Evolutionary conservation across 352 stramenopile species (phyloP).

Genomic region (Aphanomyces stellatus): DNA sequence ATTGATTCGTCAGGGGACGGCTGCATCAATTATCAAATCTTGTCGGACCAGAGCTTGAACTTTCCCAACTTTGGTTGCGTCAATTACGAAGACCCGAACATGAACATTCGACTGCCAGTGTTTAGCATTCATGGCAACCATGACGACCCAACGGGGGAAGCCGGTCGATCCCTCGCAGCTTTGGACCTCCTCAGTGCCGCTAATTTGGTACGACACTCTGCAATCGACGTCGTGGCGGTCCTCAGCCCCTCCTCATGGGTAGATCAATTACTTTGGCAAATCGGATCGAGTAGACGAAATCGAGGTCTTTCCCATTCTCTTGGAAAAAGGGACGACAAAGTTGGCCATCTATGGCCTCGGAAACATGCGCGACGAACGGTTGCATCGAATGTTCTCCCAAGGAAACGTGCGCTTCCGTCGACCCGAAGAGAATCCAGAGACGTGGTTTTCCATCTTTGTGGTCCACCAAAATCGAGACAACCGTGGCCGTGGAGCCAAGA

Average conservation of each 20-base stretch:
- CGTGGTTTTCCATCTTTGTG: conserved; percentile 98
- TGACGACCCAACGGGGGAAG: conserved; percentile 96
- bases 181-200: conserved; percentile 92
- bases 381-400: conserved; percentile 96
- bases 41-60: conserved; percentile 87
- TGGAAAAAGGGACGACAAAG: conserved; percentile 93
- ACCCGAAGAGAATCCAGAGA: conserved; percentile 54
- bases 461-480: conserved; percentile 98
- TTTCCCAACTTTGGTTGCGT: conserved; percentile 86
- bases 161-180: conserved; percentile 83
- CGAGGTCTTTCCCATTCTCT: conserved; percentile 92
- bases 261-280: conserved; percentile 98
- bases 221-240: background rate
- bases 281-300: conserved; percentile 90
- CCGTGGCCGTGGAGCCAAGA: conserved; percentile 87
- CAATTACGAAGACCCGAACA: conserved; percentile 97
- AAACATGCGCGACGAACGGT: conserved; percentile 96
- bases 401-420: conserved; percentile 93
- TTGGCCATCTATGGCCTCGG: conserved; percentile 97
- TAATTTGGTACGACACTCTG: conserved; percentile 58
- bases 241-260: background rate
- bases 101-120: conserved; percentile 92
- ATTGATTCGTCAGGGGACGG: conserved; percentile 38
- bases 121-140: conserved; percentile 99
- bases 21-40: conserved; percentile 76